These are phyloP conservation scores for Termitomyces sp. DNA, from an alignment of 768 basidiomycete species.

Conservation along the genomic window DNA sequence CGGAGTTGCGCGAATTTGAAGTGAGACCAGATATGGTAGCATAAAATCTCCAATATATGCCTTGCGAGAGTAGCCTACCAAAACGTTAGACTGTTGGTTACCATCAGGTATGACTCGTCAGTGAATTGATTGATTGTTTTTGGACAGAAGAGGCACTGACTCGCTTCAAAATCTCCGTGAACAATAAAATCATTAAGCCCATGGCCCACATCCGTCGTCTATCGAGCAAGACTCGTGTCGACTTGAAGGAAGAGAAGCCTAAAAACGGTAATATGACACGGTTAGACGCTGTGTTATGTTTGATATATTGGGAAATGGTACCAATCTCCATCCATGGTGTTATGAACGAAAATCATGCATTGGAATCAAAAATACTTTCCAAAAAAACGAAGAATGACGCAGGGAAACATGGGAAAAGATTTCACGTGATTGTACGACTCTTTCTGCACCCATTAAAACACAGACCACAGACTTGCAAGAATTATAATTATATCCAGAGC, in stretches of 20 bases:
- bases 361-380: slow-evolving; percentile 1
- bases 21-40: slow-evolving; percentile 30
- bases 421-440: no score
- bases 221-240: neutral
- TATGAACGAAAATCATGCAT: slow-evolving; percentile 2
- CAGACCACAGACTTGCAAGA: no score
- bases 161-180: neutral
- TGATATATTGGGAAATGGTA: neutral
- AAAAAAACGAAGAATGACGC: no score
- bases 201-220: neutral
- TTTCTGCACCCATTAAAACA: no score
- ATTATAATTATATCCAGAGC: no score
- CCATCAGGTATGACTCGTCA: neutral
- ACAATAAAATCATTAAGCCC: neutral
- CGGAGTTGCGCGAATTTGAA: slow-evolving; percentile 18
- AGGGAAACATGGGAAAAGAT: no score
- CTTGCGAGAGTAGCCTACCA: neutral
- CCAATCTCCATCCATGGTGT: slow-evolving; percentile 12
- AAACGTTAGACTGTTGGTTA: neutral
- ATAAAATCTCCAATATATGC: neutral
- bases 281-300: neutral
- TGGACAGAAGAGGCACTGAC: neutral
- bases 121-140: neutral
- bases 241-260: neutral
- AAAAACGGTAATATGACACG: neutral